Base-by-base conservation (phyloP, 768 basidiomycete species). In the Hypsizygus marmoreus region DNA sequence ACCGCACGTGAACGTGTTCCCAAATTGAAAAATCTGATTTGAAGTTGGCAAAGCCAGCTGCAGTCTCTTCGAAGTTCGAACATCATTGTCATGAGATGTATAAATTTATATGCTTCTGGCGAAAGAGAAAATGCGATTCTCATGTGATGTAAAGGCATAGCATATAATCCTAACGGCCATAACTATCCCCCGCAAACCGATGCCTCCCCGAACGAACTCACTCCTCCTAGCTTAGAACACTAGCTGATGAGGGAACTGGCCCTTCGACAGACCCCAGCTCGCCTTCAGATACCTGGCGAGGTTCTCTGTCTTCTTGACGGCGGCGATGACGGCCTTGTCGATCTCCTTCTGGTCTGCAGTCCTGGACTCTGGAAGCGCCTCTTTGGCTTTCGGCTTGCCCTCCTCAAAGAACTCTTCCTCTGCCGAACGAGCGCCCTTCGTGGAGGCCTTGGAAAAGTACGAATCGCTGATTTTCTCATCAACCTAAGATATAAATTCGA, bases 371-470 rank as follows among this genome's bases (percentile, higher is more conserved):
- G 95, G 84, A 72, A 92, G 82, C 13, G 88, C 70, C 62, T 87
- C 87, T 76, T 92, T 95, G 63, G 80, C 79, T 73, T 93, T 92
- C 54, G 88, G 88, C 75, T 90, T 91, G 64, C 92, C 93, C 57
- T 88, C 91, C 63, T 85, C 81, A 66, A 99, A 98, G 80, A 98
- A 99, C 69, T 97, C 95, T 56, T 86, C 87, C 79, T 99, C 97
- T 54, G 94, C 92, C 45, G 92, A 91, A 52, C 73, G 65, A 50
- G 84, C 72, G 47, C 77, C 76, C 68, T 91, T 87, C 59, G 75
- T 65, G 54, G 80, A 69, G 47, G 84, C 69, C 75, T 97, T 97
- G 64, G 84, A 71, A 66, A 99, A 98, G 77, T 95, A 97, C 19
- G 89, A 73, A 67, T 99, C 97, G 73, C 88, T 88, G 76, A 97